phyloP scores from a whole-genome alignment of 1,139 yeast species.

The Blastobotrys capitulatus region DNA sequence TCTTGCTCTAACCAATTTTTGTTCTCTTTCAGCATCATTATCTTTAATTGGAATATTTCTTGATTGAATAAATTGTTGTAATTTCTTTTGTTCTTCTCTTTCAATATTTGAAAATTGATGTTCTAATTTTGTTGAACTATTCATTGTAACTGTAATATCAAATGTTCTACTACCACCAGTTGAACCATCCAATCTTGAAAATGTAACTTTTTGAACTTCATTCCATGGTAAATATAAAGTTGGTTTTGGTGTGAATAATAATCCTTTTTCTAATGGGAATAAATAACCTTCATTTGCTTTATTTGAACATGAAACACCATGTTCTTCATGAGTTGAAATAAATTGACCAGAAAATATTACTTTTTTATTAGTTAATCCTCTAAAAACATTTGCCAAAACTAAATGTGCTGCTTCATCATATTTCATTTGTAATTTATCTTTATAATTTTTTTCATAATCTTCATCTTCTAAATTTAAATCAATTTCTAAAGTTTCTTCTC shows the following conservation, averaged over 20 bases:
- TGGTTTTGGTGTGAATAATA: slow-evolving; percentile 89
- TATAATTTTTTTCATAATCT: slow-evolving; percentile 71
- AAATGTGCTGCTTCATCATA: slow-evolving; percentile 82
- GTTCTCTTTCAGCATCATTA: slow-evolving; percentile 85
- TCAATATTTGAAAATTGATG: slow-evolving; percentile 87
- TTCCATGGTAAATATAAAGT: slow-evolving; percentile 85
- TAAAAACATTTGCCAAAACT: slow-evolving; percentile 83
- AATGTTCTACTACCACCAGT: slow-evolving; percentile 84
- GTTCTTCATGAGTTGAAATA: slow-evolving; percentile 57
- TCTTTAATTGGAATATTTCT: slow-evolving; percentile 79
- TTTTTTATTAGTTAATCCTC: slow-evolving; percentile 84
- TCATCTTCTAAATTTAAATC: slow-evolving; percentile 82
- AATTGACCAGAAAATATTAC: slow-evolving; percentile 84
- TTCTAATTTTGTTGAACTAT: slow-evolving; percentile 33
- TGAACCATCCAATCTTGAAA: slow-evolving; percentile 84
- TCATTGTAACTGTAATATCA: slow-evolving; percentile 75
- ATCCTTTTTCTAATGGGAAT: slow-evolving; percentile 85
- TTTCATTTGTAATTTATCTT: slow-evolving; percentile 64
- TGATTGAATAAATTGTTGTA: slow-evolving; percentile 70
- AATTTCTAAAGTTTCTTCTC: slow-evolving; percentile 87
- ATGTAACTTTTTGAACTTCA: slow-evolving; percentile 69
- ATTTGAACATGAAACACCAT: slow-evolving; percentile 86
- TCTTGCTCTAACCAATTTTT: slow-evolving; percentile 53
- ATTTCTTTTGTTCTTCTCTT: slow-evolving; percentile 77
- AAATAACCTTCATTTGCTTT: slow-evolving; percentile 95